Evolutionary conservation across 1,139 yeast genomes (phyloP), one percentile per base, ranked within the genome.

Genomic region (Blastobotrys aristatus): DNA sequence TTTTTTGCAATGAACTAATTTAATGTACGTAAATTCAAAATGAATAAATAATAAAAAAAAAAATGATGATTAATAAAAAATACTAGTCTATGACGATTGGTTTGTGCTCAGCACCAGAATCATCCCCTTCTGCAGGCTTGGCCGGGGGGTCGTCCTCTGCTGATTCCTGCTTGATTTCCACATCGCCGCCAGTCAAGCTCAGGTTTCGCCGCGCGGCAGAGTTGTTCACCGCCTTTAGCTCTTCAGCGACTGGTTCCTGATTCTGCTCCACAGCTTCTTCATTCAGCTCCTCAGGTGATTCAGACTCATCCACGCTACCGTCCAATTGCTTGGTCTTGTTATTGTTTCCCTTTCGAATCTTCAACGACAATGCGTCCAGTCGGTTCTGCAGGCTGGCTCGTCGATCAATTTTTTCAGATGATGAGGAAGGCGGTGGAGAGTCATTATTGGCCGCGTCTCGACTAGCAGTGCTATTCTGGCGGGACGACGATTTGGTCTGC

Each of bases 321-420:
- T 35, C 17, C 16, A 4, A 27, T 4, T 20, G n/a, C 42, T 30
- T 31, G 29, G 24, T 24, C 24, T 10, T 22, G 24, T 21, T 40
- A n/a, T n/a, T n/a, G 21, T 51, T 42, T 7, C 50, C 36, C 43
- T 54, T 54, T 31, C 59, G 49, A 38, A 58, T 56, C 45, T 53
- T 57, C 45, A 58, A 43, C 1, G 60, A 53, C 40, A 57, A 43
- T 5, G 62, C 62, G 27, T 57, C 59, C 50, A 58, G 52, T 16
- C 62, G 48, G 47, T 56, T 57, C 40, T 57, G 57, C 29, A 58
- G 48, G 24, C 55, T 57, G 5, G 54, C 53, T n/a, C 62, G 51
- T 18, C 59, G 46, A 48, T 10, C 50, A 10, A 10, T 2, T 21
- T 36, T 36, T 6, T 30, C 6, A n/a, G 33, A 6, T n/a, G 27